phyloP scores from a whole-genome alignment of 768 basidiomycete species.

The Bullera alba region DNA sequence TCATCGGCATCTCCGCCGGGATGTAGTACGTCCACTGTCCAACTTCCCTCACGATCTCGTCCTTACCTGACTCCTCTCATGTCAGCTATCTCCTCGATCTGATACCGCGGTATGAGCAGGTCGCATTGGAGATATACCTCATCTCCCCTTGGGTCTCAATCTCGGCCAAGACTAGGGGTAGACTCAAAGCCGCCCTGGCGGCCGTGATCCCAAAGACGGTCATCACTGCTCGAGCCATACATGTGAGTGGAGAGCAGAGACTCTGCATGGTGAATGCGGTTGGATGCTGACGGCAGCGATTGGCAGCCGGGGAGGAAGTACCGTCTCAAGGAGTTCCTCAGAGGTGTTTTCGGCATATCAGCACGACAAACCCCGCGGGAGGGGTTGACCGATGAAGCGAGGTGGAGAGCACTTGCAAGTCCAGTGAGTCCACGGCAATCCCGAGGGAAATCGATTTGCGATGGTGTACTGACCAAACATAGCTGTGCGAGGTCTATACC shows the following conservation, averaged over 20 bases:
- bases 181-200: background rate
- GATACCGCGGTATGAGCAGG: background rate
- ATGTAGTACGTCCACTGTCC: constrained; percentile 7
- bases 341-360: background rate
- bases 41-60: background rate
- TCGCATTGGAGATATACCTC: background rate
- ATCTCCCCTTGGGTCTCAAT: background rate
- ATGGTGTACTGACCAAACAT: background rate
- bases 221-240: too few species aligned
- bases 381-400: background rate
- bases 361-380: background rate
- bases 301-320: background rate
- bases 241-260: too few species aligned
- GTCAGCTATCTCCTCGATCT: background rate
- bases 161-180: background rate
- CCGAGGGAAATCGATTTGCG: background rate
- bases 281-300: background rate
- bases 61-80: background rate
- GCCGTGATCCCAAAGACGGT: background rate
- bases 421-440: background rate
- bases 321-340: background rate
- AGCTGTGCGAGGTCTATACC: background rate
- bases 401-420: background rate
- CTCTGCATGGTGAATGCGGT: background rate
- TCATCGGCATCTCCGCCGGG: constrained; percentile 8